Evolutionary conservation across 1,284 basidiomycete genomes (phyloP).

Genomic region (Agaricales sp.): DNA sequence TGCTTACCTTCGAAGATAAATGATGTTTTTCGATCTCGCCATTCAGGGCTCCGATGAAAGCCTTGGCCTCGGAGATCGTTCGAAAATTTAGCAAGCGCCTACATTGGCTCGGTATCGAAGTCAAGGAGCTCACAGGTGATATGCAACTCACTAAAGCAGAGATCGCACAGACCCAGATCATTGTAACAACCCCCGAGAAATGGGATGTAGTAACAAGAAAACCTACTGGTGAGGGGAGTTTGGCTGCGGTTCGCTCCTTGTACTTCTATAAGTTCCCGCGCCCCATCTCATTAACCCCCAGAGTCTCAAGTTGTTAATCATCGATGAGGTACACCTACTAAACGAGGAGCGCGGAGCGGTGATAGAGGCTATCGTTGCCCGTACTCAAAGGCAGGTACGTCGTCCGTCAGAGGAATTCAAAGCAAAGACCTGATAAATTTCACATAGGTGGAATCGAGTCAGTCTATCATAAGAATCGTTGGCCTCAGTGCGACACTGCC

Average conservation of each 20-base stretch:
- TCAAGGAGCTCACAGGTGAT: slow-evolving; percentile 93
- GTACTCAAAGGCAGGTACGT: slow-evolving; percentile 81
- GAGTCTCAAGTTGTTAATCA: slow-evolving; percentile 93
- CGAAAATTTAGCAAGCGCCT: slow-evolving; percentile 88
- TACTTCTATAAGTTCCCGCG: neutral
- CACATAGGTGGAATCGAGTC: slow-evolving; percentile 84
- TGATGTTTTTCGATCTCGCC: slow-evolving; percentile 1
- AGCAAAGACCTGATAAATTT: slow-evolving; percentile 2
- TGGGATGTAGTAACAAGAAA: slow-evolving; percentile 99
- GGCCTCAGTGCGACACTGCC: slow-evolving; percentile 97
- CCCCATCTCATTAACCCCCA: slow-evolving; percentile 25
- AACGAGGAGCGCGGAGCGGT: slow-evolving; percentile 98
- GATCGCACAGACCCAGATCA: slow-evolving; percentile 94
- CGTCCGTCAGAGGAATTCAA: neutral
- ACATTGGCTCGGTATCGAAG: slow-evolving; percentile 82
- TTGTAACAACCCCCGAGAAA: slow-evolving; percentile 98
- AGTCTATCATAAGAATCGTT: slow-evolving; percentile 96
- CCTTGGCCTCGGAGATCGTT: slow-evolving; percentile 91
- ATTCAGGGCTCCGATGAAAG: slow-evolving; percentile 92
- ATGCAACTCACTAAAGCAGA: slow-evolving; percentile 97
- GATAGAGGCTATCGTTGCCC: slow-evolving; percentile 96
- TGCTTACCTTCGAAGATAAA: no score
- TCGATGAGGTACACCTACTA: slow-evolving; percentile 96
- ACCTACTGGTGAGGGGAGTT: slow-evolving; percentile 92
- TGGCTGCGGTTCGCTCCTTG: slow-evolving; percentile 63